Evolutionary conservation across 2,329 filamentous ascomycete species (phyloP).

Genomic region (Eutypella sp.): DNA sequence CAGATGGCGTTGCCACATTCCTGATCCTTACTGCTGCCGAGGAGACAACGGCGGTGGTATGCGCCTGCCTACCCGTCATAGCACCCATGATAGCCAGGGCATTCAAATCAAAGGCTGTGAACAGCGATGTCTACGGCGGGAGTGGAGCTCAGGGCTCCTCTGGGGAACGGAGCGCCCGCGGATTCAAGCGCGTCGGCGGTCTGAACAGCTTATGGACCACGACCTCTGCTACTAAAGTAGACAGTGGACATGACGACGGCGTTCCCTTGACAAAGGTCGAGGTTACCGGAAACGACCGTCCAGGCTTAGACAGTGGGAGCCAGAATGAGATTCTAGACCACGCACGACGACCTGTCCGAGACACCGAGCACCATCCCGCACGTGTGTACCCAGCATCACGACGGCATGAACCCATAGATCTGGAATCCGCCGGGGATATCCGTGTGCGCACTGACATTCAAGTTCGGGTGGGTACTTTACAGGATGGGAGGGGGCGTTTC

Average conservation of each 20-base stretch:
- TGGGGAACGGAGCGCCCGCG: slow-evolving; percentile 9
- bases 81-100: slow-evolving; percentile 12
- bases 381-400: neutral
- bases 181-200: slow-evolving; percentile 16
- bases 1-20: slow-evolving; percentile 20
- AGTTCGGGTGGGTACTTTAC: slow-evolving; percentile 8
- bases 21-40: slow-evolving; percentile 20
- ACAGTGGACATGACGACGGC: slow-evolving; percentile 8
- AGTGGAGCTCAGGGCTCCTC: slow-evolving; percentile 8
- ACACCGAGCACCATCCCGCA: neutral
- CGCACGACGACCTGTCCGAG: neutral
- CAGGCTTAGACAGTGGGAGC: neutral
- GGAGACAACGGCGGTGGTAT: slow-evolving; percentile 21
- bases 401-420: neutral
- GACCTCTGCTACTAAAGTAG: slow-evolving; percentile 6
- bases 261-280: slow-evolving; percentile 11
- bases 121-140: slow-evolving; percentile 5
- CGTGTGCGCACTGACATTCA: slow-evolving; percentile 12
- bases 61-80: slow-evolving; percentile 18
- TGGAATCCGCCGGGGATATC: slow-evolving; percentile 5
- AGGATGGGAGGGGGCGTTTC: no score
- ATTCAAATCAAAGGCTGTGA: slow-evolving; percentile 2
- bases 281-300: slow-evolving; percentile 3
- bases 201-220: slow-evolving; percentile 15
- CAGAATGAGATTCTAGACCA: slow-evolving; percentile 4